Conservation (phyloP, 2,329 filamentous ascomycete genomes). For the Monilinia fructicola region DNA sequence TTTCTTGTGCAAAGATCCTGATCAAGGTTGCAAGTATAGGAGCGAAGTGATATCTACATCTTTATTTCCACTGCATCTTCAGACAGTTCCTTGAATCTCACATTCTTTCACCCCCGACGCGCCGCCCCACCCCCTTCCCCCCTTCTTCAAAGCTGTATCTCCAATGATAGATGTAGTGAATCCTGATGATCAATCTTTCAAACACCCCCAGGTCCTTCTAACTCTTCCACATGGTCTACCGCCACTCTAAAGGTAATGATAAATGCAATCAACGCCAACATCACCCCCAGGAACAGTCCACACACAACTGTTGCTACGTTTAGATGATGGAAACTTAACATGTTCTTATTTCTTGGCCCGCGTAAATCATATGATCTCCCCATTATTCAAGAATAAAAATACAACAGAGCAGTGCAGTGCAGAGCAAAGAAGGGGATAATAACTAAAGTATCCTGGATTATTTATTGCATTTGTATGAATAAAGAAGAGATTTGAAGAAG, state of each 20-base stretch:
- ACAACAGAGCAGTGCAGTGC: background rate
- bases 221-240: slow-evolving; percentile 7
- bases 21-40: background rate
- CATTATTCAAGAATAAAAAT: background rate
- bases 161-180: no score
- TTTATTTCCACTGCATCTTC: background rate
- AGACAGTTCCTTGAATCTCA: background rate
- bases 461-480: slow-evolving; percentile 5
- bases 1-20: background rate
- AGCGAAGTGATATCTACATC: background rate
- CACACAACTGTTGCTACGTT: slow-evolving; percentile 16
- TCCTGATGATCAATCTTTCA: background rate
- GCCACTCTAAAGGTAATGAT: slow-evolving; percentile 19
- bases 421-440: background rate
- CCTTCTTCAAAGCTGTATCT: background rate
- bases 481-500: background rate
- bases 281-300: slow-evolving; percentile 17
- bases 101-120: background rate
- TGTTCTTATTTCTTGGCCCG: slow-evolving; percentile 8
- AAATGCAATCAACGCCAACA: slow-evolving; percentile 13
- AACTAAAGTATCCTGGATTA: fast-evolving
- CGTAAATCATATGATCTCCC: slow-evolving; percentile 1
- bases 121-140: no score
- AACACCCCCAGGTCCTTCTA: slow-evolving; percentile 4
- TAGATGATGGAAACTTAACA: slow-evolving; percentile 18